Evolutionary conservation across 1,139 yeast species (phyloP).

Genomic region (Saccharomyces pastorianus): DNA sequence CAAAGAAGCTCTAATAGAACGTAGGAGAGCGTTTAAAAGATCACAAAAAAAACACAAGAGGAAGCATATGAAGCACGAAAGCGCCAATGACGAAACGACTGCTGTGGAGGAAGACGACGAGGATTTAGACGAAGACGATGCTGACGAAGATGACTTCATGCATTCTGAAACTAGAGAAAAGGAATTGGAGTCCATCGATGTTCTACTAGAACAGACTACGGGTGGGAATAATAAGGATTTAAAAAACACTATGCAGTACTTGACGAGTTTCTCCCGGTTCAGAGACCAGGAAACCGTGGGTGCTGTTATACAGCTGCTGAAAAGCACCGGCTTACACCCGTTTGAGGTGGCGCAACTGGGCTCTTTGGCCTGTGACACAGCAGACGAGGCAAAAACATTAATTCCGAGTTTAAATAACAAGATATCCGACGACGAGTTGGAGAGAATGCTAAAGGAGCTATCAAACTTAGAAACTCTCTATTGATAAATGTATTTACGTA

Average conservation of each 20-base stretch:
- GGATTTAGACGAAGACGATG: constrained; percentile 31
- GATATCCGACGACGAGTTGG: constrained; percentile 80
- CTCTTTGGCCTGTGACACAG: constrained; percentile 88
- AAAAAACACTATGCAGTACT: constrained; percentile 84
- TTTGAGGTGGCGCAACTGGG: constrained; percentile 95
- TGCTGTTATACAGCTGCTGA: constrained; percentile 82
- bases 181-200: constrained; percentile 30
- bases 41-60: constrained; percentile 33
- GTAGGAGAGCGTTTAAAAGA: constrained; percentile 46
- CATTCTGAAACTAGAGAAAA: constrained; percentile 32
- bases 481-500: constrained; percentile 10
- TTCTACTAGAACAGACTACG: constrained; percentile 31
- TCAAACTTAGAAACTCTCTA: constrained; percentile 52
- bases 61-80: constrained; percentile 34
- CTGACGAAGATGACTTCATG: constrained; percentile 30
- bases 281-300: constrained; percentile 87
- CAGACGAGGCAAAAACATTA: constrained; percentile 92
- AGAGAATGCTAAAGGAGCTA: constrained; percentile 77
- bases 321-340: constrained; percentile 78
- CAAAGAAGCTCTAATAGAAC: constrained; percentile 80
- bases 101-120: constrained; percentile 15
- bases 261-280: constrained; percentile 80
- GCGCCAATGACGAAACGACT: constrained; percentile 9
- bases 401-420: constrained; percentile 79
- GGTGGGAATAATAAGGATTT: constrained; percentile 68